Conservation (phyloP, 1,284 basidiomycete species). For the Apiotrichum domesticum region DNA sequence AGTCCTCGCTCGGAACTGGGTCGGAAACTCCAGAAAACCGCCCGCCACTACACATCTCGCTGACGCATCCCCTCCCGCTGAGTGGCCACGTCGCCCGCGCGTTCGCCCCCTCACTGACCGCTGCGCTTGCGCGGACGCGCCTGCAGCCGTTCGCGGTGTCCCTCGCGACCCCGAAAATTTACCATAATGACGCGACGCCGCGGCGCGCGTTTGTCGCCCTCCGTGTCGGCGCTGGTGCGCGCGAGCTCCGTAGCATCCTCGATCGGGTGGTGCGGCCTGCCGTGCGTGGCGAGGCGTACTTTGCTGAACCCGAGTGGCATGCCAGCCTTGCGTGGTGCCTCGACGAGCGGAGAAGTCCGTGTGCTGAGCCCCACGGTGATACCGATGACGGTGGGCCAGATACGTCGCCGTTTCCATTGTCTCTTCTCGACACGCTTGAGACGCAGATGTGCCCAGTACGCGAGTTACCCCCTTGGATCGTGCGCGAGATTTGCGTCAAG, state of each 20-base stretch:
- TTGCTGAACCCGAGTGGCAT: conserved; percentile 42
- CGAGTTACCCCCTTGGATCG: conserved; percentile 24
- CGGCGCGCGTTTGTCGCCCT: conserved; percentile 41
- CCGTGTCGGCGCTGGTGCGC: conserved; percentile 36
- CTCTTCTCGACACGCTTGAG: conserved; percentile 1
- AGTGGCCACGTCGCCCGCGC: conserved; percentile 13
- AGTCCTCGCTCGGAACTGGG: too few relatives aligned
- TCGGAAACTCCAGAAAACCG: not conserved
- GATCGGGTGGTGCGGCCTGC: conserved; percentile 27
- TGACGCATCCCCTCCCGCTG: conserved; percentile 43
- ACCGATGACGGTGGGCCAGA: not conserved
- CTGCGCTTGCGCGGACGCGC: not conserved
- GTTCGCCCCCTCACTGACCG: not conserved
- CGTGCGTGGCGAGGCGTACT: conserved; percentile 33
- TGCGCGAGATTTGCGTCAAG: conserved; percentile 29
- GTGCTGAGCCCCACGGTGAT: not conserved
- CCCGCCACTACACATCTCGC: conserved; percentile 38
- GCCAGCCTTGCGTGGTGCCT: conserved; percentile 43
- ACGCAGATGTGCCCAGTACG: conserved; percentile 1
- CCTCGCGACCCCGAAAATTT: conserved; percentile 25
- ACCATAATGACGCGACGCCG: conserved; percentile 26
- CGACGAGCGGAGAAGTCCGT: too few relatives aligned
- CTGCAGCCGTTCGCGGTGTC: conserved; percentile 19
- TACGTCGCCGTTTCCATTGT: not conserved
- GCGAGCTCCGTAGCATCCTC: conserved; percentile 25